A percentile compares a stretch with the other conserved stretches of the same genome.
Evolutionary conservation across 2,329 filamentous ascomycete species (phyloP).

Genomic region (Clonostachys rhizophaga): DNA sequence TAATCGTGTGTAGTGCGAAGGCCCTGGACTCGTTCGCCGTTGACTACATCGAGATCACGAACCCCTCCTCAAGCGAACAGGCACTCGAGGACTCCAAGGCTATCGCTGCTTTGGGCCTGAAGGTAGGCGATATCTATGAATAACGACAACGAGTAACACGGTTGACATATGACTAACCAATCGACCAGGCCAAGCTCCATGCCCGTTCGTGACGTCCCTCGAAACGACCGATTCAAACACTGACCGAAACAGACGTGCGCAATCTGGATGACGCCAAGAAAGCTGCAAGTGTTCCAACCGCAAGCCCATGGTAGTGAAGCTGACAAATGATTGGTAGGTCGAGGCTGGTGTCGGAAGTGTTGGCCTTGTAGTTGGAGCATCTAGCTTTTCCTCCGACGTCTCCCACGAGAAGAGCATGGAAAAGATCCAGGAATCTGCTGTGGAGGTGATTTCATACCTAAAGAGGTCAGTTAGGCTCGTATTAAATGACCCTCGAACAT

Average conservation of each 20-base stretch:
- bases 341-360: slow-evolving; percentile 68
- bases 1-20: not conserved
- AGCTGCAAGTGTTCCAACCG: too few species aligned
- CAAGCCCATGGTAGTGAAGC: not conserved
- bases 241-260: slow-evolving; percentile 6
- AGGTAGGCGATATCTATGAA: not conserved
- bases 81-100: slow-evolving; percentile 82
- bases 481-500: too few species aligned
- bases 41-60: slow-evolving; percentile 81
- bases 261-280: slow-evolving; percentile 18
- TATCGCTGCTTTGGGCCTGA: slow-evolving; percentile 91
- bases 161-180: too few species aligned
- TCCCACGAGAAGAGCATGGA: slow-evolving; percentile 85
- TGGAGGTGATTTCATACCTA: slow-evolving; percentile 82
- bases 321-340: not conserved
- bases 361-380: slow-evolving; percentile 79
- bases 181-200: slow-evolving; percentile 19
- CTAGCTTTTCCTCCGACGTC: slow-evolving; percentile 74
- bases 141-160: too few species aligned
- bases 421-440: slow-evolving; percentile 65
- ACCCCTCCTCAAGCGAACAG: slow-evolving; percentile 79
- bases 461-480: slow-evolving; percentile 43
- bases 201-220: slow-evolving; percentile 11
- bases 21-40: slow-evolving; percentile 39
- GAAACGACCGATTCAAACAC: not conserved